Evolutionary conservation across 345 rosid genomes (phyloP).

Genomic region (Schrenkiella parvula): DNA sequence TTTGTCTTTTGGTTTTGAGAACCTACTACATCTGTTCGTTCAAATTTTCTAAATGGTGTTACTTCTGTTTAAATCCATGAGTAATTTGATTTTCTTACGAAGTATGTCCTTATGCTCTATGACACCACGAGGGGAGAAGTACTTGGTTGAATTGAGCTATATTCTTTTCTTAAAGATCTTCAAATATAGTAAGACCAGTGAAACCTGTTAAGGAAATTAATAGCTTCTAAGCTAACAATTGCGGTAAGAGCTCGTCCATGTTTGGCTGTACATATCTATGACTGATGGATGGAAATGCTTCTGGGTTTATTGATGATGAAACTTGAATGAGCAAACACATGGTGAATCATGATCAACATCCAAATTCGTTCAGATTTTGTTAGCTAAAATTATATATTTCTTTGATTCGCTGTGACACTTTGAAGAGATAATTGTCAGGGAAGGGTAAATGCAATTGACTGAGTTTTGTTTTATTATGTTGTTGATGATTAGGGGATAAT

Average conservation of each 20-base stretch:
- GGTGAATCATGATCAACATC: background rate
- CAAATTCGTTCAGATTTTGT: background rate
- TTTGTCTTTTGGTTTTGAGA: background rate
- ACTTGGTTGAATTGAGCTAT: background rate
- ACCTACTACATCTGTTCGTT: background rate
- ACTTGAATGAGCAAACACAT: background rate
- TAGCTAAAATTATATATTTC: background rate
- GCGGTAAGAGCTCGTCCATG: background rate
- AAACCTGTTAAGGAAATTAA: background rate
- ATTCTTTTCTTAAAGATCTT: background rate
- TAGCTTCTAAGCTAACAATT: background rate
- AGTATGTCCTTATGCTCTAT: no score
- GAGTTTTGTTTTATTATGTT: slow-evolving; percentile 22
- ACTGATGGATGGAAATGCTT: background rate
- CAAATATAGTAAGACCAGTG: no score
- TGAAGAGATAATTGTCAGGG: background rate
- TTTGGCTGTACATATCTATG: background rate
- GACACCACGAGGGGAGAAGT: background rate
- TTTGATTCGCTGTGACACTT: background rate
- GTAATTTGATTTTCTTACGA: no score
- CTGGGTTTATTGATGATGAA: background rate
- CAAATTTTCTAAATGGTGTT: no score
- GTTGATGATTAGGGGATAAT: slow-evolving; percentile 64
- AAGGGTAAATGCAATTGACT: background rate
- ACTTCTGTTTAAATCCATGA: no score